phyloP scores from a whole-genome alignment of 371 early-diverging fungal genomes.

The Rhizoclosmatium hyalinum region DNA sequence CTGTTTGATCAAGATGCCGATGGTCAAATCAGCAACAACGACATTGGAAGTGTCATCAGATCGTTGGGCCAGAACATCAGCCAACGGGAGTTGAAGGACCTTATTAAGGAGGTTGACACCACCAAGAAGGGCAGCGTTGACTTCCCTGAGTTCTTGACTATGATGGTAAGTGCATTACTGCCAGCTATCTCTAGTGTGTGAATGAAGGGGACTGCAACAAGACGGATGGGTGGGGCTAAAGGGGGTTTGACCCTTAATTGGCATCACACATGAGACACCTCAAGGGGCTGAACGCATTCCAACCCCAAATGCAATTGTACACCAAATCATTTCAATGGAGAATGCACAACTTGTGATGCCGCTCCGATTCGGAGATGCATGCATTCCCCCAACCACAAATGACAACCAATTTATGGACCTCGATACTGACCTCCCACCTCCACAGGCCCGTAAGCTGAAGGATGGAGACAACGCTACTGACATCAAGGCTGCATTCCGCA shows the following conservation, averaged over 20 bases:
- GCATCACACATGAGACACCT: too few species aligned
- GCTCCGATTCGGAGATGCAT: too few species aligned
- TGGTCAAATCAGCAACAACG: conserved; percentile 78
- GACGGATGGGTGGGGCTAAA: too few species aligned
- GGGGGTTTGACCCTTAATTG: too few species aligned
- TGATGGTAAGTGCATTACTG: conserved; percentile 55
- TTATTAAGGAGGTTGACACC: conserved; percentile 88
- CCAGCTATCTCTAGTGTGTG: too few species aligned
- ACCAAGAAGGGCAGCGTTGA: conserved; percentile 91
- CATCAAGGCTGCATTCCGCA: conserved; percentile 95
- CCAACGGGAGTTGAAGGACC: conserved; percentile 56
- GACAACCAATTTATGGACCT: background rate
- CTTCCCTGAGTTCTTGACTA: conserved; percentile 86
- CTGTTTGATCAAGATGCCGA: conserved; percentile 82
- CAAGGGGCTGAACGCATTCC: too few species aligned
- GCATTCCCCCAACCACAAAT: background rate
- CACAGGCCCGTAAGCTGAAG: conserved; percentile 74
- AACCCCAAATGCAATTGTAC: too few species aligned
- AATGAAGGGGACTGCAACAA: too few species aligned
- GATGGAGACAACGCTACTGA: conserved; percentile 82
- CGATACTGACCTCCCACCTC: background rate
- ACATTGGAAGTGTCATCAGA: conserved; percentile 89
- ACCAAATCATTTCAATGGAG: too few species aligned
- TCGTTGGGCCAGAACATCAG: conserved; percentile 76
- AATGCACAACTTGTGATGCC: too few species aligned